Conservation (phyloP, 2,329 filamentous ascomycete species). For the Plenodomus tracheiphilus region DNA sequence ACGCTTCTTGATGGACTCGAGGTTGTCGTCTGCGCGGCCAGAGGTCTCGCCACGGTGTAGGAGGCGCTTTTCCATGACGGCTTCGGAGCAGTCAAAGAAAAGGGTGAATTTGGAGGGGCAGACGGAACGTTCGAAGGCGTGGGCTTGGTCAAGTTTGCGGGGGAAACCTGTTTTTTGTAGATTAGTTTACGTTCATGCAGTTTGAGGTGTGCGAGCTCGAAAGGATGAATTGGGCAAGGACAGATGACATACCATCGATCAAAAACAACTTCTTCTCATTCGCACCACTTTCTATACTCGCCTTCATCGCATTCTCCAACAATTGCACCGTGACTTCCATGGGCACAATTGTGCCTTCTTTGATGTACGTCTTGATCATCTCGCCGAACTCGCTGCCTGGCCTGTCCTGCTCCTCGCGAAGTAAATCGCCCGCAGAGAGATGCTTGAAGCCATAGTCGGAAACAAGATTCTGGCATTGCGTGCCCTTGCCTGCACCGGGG, state of each 20-base stretch:
- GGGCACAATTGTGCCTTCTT: slow-evolving; percentile 93
- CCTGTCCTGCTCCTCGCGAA: slow-evolving; percentile 90
- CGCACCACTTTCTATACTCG: slow-evolving; percentile 58
- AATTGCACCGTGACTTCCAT: slow-evolving; percentile 97
- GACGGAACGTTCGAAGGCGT: slow-evolving; percentile 89
- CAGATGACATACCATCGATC: slow-evolving; percentile 59
- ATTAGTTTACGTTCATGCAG: background rate
- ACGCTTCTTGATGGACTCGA: slow-evolving; percentile 92
- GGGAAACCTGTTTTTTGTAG: slow-evolving; percentile 68
- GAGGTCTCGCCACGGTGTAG: slow-evolving; percentile 91
- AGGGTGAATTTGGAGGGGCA: slow-evolving; percentile 83
- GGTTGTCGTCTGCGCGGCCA: slow-evolving; percentile 90
- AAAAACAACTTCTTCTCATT: slow-evolving; percentile 70
- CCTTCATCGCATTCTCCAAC: slow-evolving; percentile 89
- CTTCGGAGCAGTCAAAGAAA: slow-evolving; percentile 93
- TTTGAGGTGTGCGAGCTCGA: background rate
- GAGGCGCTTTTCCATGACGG: slow-evolving; percentile 80
- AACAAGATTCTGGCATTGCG: slow-evolving; percentile 89
- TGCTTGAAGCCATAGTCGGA: slow-evolving; percentile 88
- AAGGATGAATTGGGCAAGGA: background rate
- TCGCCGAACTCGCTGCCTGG: slow-evolving; percentile 85
- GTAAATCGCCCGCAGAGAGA: slow-evolving; percentile 87
- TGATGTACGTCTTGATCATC: slow-evolving; percentile 91
- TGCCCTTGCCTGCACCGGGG: slow-evolving; percentile 94
- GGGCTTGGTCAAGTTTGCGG: slow-evolving; percentile 93